phyloP scores from a whole-genome alignment of 306 rosid species.

The Macrotyloma uniflorum region DNA sequence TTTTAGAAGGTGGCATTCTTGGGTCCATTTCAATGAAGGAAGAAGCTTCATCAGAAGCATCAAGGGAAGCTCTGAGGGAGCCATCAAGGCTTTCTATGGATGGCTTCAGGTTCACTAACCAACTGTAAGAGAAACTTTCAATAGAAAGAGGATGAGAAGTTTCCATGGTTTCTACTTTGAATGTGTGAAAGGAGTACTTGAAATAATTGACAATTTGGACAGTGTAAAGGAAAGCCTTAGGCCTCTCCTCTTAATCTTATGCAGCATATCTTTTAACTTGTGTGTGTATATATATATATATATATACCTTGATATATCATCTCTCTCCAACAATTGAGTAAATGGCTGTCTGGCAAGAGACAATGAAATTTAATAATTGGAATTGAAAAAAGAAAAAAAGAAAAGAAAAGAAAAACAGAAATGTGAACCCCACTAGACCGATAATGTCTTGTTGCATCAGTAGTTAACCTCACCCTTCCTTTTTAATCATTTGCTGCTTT shows the following conservation, averaged over 20 bases:
- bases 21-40: conserved; percentile 99
- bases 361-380: conserved; percentile 67
- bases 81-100: conserved; percentile 71
- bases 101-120: conserved; percentile 90
- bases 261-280: conserved; percentile 44
- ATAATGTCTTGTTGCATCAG: conserved; percentile 66
- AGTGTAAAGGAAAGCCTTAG: conserved; percentile 22
- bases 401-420: conserved; percentile 52
- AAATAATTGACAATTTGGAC: conserved; percentile 15
- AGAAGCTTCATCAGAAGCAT: conserved; percentile 80
- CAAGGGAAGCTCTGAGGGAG: conserved; percentile 67
- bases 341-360: conserved; percentile 82
- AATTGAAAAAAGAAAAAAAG: conserved; percentile 49
- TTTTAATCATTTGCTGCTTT: conserved; percentile 60
- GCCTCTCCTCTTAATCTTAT: conserved; percentile 37
- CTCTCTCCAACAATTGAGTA: conserved; percentile 76
- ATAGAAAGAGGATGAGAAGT: conserved; percentile 83
- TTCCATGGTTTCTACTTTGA: conserved; percentile 66
- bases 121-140: conserved; percentile 94
- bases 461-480: conserved; percentile 57
- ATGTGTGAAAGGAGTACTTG: neutral
- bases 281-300: conserved; percentile 10
- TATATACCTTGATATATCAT: conserved; percentile 41
- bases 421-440: conserved; percentile 66
- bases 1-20: conserved; percentile 84